Evolutionary conservation across 202 grass and related monocot species (phyloP), one percentile per base, ranked within the genome.

Genomic region (Digitaria exilis): DNA sequence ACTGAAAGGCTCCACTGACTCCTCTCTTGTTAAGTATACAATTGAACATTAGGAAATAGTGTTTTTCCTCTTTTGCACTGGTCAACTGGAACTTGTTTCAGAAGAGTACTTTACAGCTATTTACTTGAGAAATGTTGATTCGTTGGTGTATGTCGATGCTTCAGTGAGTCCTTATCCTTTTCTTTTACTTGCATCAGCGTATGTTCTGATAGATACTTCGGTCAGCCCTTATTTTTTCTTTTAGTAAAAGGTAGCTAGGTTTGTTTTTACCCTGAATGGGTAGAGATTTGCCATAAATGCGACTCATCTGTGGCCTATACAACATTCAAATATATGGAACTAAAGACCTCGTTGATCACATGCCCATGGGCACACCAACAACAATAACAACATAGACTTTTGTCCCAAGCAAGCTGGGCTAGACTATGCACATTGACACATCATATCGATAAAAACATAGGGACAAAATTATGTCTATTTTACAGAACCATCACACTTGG

Each of bases 381-480:
- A n/a, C n/a, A n/a, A n/a, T n/a, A n/a, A n/a, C n/a, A n/a, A n/a
- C n/a, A n/a, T n/a, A n/a, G n/a, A n/a, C n/a, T n/a, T n/a, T n/a
- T n/a, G n/a, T n/a, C n/a, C n/a, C n/a, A n/a, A n/a, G n/a, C n/a
- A n/a, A n/a, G n/a, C n/a, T n/a, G n/a, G n/a, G n/a, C n/a, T n/a
- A n/a, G n/a, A n/a, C n/a, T n/a, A 84, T 66, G 16, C 22, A 39
- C 12, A 4, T 55, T 24, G 19, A n/a, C 25, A 7, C 42, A 44
- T 78, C n/a, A 24, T 87, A 26, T 82, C n/a, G 5, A 87, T 63
- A 34, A 54, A 83, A 76, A 24, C 9, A 13, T 48, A 15, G 1
- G 2, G 16, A 6, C 1, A 70, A 24, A 62, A 19, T 42, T 37
- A 22, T 67, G 9, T 71, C 0, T 44, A 5, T 76, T 69, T 13